phyloP scores from a whole-genome alignment of 805 yeast species.

The Ogataea ramenticola region DNA sequence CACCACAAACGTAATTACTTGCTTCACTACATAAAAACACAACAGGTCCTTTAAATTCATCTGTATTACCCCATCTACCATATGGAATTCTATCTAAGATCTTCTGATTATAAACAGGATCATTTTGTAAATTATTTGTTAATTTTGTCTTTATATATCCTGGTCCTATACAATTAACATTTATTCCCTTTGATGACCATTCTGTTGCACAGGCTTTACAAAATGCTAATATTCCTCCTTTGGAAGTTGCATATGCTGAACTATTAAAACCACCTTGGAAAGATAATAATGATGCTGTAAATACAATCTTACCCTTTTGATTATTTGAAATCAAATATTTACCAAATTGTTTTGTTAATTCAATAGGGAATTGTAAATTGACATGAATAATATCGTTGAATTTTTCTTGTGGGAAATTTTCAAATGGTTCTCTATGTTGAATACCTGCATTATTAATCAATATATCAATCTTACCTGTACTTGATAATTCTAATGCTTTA shows the following conservation, averaged over 20 bases:
- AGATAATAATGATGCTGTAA: slow-evolving; percentile 34
- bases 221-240: slow-evolving; percentile 31
- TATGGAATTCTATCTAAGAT: slow-evolving; percentile 35
- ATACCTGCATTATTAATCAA: slow-evolving; percentile 31
- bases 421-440: slow-evolving; percentile 24
- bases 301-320: slow-evolving; percentile 32
- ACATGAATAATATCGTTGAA: slow-evolving; percentile 34
- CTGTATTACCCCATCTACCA: slow-evolving; percentile 40
- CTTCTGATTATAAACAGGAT: slow-evolving; percentile 18
- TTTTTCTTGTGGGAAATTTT: slow-evolving; percentile 29
- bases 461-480: slow-evolving; percentile 24
- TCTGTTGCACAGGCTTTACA: slow-evolving; percentile 35
- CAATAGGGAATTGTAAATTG: slow-evolving; percentile 30
- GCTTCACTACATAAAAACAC: slow-evolving; percentile 44
- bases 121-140: slow-evolving; percentile 26
- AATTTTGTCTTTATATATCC: slow-evolving; percentile 41
- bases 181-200: slow-evolving; percentile 37
- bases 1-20: slow-evolving; percentile 44
- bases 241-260: slow-evolving; percentile 35
- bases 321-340: slow-evolving; percentile 26
- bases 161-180: slow-evolving; percentile 43
- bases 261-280: slow-evolving; percentile 32
- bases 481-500: slow-evolving; percentile 24
- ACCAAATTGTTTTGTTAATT: slow-evolving; percentile 31
- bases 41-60: slow-evolving; percentile 37